Evolutionary conservation across 345 rosid species (phyloP), one percentile per base, ranked within the genome.

Genomic region (Ceriops zippeliana): DNA sequence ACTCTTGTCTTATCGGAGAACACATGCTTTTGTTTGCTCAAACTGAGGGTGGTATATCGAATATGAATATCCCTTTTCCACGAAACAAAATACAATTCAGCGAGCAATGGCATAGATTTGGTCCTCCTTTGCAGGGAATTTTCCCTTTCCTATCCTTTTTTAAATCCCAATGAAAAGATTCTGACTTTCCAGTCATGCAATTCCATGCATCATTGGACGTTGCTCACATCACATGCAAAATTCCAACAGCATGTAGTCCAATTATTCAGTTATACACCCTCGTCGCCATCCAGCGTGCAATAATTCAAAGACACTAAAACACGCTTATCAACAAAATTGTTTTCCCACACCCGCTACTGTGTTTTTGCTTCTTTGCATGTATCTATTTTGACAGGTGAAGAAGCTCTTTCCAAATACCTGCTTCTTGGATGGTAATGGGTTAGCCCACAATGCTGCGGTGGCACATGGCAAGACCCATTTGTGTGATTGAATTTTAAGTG

Each of bases 261-360:
- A 75, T 75, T 35, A 69, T 79, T 71, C 37, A 28, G 38, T 51
- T 30, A 42, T 22, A 13, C 3, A 8, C 37, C 21, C 22, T 24
- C 54, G 42, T 31, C 57, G 67, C 73, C 71, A 59, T 63, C 77
- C 47, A 9, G 15, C 21, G 1, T 22, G 28, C 70, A 79, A 79
- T 74, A 59, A 71, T 71, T 75, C 52, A 63, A 49, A n/a, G 16
- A 21, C 61, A 42, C 42, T n/a, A 1, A 59, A 49, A n/a, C 38
- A 37, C 53, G 70, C 22, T 35, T 42, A 24, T 53, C 26, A 7
- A 28, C 46, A 31, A 16, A n/a, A 11, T 7, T 35, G 4, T 38
- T 54, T 35, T 11, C 58, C 30, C 37, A 42, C 62, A 16, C 52
- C 26, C 28, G 19, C 31, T 38, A 5, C 5, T 10, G 3, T 20